phyloP scores from a whole-genome alignment of 2,329 filamentous ascomycete genomes.

The Cladosporium sp. region DNA sequence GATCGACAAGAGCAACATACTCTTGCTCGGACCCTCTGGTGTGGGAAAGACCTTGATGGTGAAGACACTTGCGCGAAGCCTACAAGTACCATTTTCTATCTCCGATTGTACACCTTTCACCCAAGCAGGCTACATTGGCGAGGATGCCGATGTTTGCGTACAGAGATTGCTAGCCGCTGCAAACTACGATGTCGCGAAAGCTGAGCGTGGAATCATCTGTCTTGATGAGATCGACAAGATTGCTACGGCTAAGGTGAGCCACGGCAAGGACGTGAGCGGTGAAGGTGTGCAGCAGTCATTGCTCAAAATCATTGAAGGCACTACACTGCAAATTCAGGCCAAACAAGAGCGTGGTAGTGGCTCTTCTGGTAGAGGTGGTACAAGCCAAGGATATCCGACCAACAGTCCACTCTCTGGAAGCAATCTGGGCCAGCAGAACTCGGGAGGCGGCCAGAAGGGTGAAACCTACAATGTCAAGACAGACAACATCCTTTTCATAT shows the following conservation, averaged over 20 bases:
- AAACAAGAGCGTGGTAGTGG: slow-evolving; percentile 62
- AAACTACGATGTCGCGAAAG: slow-evolving; percentile 78
- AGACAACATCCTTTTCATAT: slow-evolving; percentile 95
- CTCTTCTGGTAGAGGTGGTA: slow-evolving; percentile 7
- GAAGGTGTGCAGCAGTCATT: slow-evolving; percentile 96
- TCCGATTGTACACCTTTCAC: slow-evolving; percentile 95
- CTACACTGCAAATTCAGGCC: slow-evolving; percentile 84
- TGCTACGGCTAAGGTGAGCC: slow-evolving; percentile 76
- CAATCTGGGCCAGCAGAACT: slow-evolving; percentile 24
- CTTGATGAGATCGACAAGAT: slow-evolving; percentile 98
- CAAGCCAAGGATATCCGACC: slow-evolving; percentile 26
- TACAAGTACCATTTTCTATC: slow-evolving; percentile 95
- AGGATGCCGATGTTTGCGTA: slow-evolving; percentile 94
- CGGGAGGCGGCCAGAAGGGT: slow-evolving; percentile 38
- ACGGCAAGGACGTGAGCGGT: slow-evolving; percentile 89
- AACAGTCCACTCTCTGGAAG: slow-evolving; percentile 35
- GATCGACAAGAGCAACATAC: slow-evolving; percentile 92
- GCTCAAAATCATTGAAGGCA: slow-evolving; percentile 92
- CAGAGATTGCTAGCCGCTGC: slow-evolving; percentile 84
- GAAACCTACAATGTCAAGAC: slow-evolving; percentile 75
- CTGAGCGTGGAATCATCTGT: slow-evolving; percentile 90
- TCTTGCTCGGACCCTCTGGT: slow-evolving; percentile 86
- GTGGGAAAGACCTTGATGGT: slow-evolving; percentile 96
- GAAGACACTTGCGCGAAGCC: slow-evolving; percentile 81
- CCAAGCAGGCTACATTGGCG: slow-evolving; percentile 94